Conservation (phyloP, 176 grass and related monocot genomes). For the Oryza punctata region DNA sequence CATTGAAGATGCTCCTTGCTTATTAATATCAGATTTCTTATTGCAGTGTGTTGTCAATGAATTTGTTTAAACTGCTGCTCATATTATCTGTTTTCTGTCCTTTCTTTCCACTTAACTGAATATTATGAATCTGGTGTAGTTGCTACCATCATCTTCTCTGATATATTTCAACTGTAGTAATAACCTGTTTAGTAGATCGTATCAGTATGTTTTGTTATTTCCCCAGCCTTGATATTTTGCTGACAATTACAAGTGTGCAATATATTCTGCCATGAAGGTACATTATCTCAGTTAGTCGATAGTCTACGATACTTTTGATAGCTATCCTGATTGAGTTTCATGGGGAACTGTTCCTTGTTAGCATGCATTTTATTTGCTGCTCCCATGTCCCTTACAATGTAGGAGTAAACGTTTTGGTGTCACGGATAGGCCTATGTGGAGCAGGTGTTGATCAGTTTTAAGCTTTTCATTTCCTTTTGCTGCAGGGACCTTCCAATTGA, state of each 20-base stretch:
- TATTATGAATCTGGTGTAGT: background rate
- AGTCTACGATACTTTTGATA: background rate
- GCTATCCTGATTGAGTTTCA: background rate
- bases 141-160: background rate
- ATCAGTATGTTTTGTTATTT: too few species aligned
- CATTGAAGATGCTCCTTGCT: background rate
- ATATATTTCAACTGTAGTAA: conserved; percentile 19
- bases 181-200: background rate
- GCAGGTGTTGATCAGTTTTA: background rate
- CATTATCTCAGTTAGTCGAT: background rate
- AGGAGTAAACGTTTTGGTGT: background rate
- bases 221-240: background rate
- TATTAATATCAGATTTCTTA: background rate
- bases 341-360: background rate
- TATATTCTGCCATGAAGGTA: background rate
- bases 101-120: background rate
- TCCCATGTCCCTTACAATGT: background rate
- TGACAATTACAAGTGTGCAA: background rate
- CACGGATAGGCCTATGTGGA: background rate
- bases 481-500: background rate
- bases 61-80: background rate
- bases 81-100: background rate
- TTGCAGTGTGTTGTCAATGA: background rate
- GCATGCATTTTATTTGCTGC: background rate
- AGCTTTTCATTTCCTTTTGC: background rate